Base-by-base conservation (phyloP, 2,329 filamentous ascomycete genomes). In the Cytospora piceae region DNA sequence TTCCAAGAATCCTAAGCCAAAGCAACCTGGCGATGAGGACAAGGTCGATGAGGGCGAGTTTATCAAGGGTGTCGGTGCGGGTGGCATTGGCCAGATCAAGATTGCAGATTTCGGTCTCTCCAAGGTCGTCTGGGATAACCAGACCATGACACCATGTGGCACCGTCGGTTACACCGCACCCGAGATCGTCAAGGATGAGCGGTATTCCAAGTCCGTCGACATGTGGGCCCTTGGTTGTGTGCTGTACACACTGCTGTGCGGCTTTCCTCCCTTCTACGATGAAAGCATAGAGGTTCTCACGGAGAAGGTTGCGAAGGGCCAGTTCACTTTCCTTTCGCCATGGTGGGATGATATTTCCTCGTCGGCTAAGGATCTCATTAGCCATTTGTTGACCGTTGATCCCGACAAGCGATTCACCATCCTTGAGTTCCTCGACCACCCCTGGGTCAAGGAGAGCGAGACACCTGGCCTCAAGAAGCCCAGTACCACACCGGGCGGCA, bases 281-380 rank as follows among this genome's bases (percentile, higher is more conserved):
- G 95, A 99, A 80, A 97, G 93, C 74, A 98, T 99, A 71, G 93
- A 97, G 74, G 90, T 96, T 0, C 86, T 99, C 67, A 98, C 95
- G 1, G 94, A 99, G 76, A 99, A 99, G 83, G 95, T 99, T 22
- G 95, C 95, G 34, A 90, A 92, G 73, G 95, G 95, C 58, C 93
- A 98, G 79, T 99, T 95, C 77, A 98, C 95, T 0, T 99, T 99
- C 81, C 81, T 99, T 53, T 98, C 94, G 3, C 95, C 95, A 0
- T 99, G 95, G 95, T 99, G 95, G 95, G 95, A 99, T 71, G 94
- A 97, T 66, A 98, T 99, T 68, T 97, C 94, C 67, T 93, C 95
- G 76, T 90, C 92, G 4, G 95, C 95, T 0, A 93, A 98, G 77
- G 94, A 99, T 73, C 82, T 99, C 12, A 94, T 99, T 65, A 92